Conservation (phyloP, 2,329 filamentous ascomycete species). For the Epichloe typhina region DNA sequence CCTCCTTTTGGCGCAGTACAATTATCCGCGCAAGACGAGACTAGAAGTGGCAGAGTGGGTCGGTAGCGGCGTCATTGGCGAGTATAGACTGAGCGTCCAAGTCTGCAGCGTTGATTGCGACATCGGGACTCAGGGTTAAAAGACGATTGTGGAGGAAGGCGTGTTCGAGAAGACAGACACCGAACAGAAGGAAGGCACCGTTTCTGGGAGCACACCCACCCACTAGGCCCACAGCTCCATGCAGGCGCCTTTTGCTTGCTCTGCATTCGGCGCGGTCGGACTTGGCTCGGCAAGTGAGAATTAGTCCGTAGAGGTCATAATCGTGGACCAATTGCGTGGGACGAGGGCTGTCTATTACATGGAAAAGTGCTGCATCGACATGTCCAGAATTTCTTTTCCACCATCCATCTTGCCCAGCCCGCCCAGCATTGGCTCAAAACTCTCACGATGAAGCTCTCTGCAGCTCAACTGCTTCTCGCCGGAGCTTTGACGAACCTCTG, state of each 20-base stretch:
- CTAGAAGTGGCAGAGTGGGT: too few species aligned
- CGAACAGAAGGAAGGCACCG: too few species aligned
- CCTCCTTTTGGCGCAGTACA: too few species aligned
- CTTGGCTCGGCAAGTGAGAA: constrained; percentile 6
- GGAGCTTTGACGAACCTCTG: constrained; percentile 11
- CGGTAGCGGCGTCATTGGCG: too few species aligned
- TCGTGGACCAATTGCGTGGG: background rate
- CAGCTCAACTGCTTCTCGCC: constrained; percentile 14
- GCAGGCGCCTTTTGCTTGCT: background rate
- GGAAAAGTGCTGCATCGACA: too few species aligned
- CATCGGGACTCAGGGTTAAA: background rate
- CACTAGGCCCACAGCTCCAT: background rate
- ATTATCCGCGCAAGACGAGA: too few species aligned
- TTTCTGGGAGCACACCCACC: too few species aligned
- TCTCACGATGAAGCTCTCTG: constrained; percentile 15
- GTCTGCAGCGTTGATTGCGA: background rate
- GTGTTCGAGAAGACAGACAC: background rate
- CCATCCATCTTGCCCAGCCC: background rate
- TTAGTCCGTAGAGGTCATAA: background rate
- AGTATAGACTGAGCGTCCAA: too few species aligned
- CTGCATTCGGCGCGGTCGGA: constrained; percentile 1
- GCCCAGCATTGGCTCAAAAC: background rate
- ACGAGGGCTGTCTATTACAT: too few species aligned
- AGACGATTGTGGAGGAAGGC: background rate
- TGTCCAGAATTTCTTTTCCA: background rate